phyloP scores from a whole-genome alignment of 352 stramenopile species.

The Phytopythium kandeliae region DNA sequence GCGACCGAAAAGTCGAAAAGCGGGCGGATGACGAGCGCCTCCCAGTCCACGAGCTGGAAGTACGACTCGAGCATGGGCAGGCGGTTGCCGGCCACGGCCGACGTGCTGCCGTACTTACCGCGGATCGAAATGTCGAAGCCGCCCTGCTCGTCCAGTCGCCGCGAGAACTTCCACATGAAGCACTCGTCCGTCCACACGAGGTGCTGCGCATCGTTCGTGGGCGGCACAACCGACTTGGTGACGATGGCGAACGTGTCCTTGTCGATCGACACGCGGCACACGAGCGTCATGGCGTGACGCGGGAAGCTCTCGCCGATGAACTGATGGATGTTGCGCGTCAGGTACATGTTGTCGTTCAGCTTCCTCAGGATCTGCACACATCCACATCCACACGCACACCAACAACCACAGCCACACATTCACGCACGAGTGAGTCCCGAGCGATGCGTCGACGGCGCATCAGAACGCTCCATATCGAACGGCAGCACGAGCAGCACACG shows the following conservation, averaged over 20 bases:
- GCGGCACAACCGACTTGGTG: conserved; percentile 74
- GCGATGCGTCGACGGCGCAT: too few species aligned
- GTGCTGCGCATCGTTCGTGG: conserved; percentile 76
- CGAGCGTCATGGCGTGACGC: conserved; percentile 75
- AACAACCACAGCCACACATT: background rate
- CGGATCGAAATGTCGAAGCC: conserved; percentile 74
- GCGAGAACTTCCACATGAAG: conserved; percentile 80
- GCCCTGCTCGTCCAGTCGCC: conserved; percentile 37
- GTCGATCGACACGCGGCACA: conserved; percentile 80
- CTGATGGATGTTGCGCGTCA: conserved; percentile 84
- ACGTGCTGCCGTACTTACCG: conserved; percentile 80
- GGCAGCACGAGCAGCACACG: conserved; percentile 10
- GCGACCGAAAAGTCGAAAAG: conserved; percentile 63
- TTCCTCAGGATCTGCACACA: conserved; percentile 72
- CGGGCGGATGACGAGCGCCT: conserved; percentile 72
- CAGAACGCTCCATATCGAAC: too few species aligned
- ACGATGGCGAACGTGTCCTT: conserved; percentile 79
- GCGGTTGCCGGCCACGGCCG: conserved; percentile 73
- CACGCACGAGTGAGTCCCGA: too few species aligned
- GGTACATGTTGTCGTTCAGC: conserved; percentile 80
- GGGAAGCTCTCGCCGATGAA: conserved; percentile 86
- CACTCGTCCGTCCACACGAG: conserved; percentile 86
- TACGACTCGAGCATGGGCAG: conserved; percentile 82
- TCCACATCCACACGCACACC: background rate
- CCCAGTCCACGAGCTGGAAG: conserved; percentile 82